Conservation (phyloP, 2,329 filamentous ascomycete species). For the Fusarium poae region DNA sequence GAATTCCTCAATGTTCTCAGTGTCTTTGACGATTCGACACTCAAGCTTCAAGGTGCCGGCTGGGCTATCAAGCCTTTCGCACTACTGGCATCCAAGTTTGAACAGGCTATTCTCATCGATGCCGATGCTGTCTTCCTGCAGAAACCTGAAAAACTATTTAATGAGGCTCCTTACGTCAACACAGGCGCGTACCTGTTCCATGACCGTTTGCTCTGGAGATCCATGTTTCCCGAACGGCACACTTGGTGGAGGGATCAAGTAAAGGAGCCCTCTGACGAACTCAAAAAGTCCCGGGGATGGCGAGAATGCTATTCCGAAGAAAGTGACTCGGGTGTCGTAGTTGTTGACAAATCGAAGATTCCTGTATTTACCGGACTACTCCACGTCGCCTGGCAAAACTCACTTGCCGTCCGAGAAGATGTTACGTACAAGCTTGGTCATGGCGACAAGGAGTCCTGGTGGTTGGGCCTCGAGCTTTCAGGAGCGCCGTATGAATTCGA, state of each 20-base stretch:
- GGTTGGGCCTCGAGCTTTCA: conserved; percentile 58
- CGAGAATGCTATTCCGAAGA: conserved; percentile 57
- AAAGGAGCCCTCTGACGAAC: conserved; percentile 49
- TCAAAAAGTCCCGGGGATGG: conserved; percentile 54
- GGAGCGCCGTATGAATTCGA: conserved; percentile 56
- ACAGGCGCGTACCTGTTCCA: conserved; percentile 57
- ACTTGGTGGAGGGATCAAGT: conserved; percentile 56
- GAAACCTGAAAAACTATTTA: conserved; percentile 51
- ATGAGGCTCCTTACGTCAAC: conserved; percentile 47
- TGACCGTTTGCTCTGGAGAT: conserved; percentile 55
- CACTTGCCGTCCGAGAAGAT: conserved; percentile 53
- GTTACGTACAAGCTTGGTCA: conserved; percentile 56
- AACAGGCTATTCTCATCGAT: conserved; percentile 56
- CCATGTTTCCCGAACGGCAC: conserved; percentile 48
- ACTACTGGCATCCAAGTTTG: conserved; percentile 52
- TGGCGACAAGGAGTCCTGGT: conserved; percentile 62
- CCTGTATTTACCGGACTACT: conserved; percentile 55
- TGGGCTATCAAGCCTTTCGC: conserved; percentile 59
- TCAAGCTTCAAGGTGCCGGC: conserved; percentile 48
- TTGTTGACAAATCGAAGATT: conserved; percentile 55
- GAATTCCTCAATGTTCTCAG: conserved; percentile 52
- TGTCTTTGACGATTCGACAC: conserved; percentile 51
- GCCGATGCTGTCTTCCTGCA: conserved; percentile 57
- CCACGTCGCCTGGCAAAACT: conserved; percentile 60
- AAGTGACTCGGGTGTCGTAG: conserved; percentile 57